Base-by-base conservation (phyloP, 768 basidiomycete species). In the Pleurotus cornucopiae region DNA sequence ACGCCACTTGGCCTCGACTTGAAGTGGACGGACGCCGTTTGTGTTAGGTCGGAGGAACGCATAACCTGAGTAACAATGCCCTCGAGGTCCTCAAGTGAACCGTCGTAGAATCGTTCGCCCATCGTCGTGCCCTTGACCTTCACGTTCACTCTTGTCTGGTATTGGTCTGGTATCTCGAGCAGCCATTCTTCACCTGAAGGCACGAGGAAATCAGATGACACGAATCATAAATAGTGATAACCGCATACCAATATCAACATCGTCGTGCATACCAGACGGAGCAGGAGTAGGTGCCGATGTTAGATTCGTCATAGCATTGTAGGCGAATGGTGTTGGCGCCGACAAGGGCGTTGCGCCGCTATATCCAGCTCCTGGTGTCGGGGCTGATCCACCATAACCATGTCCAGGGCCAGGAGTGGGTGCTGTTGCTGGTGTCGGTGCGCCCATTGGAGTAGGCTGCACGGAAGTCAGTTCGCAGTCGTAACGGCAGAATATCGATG, bases 391-490 rank as follows among this genome's bases (percentile, higher is more conserved):
- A 6, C 41, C 41, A 39, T 55, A 23, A 39, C 26, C 25, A 54
- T 46, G 5, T 9, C 26, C n/a, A 39, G 20, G 51, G 51, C 25
- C 55, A 6, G 54, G 55, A 48, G 66, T 69, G 54, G 52, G 65
- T 60, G 66, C 46, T 60, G 51, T 55, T 41, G 74, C 75, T 13
- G 67, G 67, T 2, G 71, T 71, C 38, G 64, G 54, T 21, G 63
- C 64, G 48, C 67, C 65, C 21, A 68, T 73, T 48, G 79, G 78
- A 2, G 80, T 79, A 20, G 26, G 75, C 74, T 47, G 74, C 14
- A 82, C 83, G 14, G 82, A 84, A 4, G 82, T 80, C 4, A 81
- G 80, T 48, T 77, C 73, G 74, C 78, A 53, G 34, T 43, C 37
- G 30, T 21, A 34, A 6, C 43, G 47, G 44, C 37, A 25, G 53